These are phyloP conservation scores for Boechera divaricarpa DNA, from an alignment of 345 rosid species.

Conservation along the genomic window DNA sequence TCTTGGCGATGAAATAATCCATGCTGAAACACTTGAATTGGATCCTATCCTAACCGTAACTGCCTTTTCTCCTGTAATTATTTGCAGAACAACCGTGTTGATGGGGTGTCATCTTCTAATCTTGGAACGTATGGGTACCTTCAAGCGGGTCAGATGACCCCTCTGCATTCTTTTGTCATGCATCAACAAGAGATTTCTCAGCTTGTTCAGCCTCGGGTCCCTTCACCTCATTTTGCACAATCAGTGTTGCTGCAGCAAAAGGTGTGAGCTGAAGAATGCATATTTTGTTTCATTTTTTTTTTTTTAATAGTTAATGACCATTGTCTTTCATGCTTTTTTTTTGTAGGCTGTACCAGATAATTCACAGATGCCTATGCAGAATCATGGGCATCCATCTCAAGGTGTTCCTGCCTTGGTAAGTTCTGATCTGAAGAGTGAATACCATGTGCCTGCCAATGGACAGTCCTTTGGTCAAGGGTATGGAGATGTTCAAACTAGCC, in stretches of 20 bases:
- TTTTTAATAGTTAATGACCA: constrained; percentile 15
- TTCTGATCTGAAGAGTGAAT: constrained; percentile 62
- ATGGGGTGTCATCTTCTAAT: constrained; percentile 62
- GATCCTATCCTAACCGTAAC: background rate
- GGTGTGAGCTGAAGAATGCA: constrained; percentile 48
- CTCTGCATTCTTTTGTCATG: constrained; percentile 78
- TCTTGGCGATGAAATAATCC: background rate
- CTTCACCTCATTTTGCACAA: constrained; percentile 67
- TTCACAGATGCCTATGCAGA: constrained; percentile 55
- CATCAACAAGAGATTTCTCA: constrained; percentile 79
- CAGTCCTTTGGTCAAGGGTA: constrained; percentile 61
- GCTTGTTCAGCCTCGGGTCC: constrained; percentile 62
- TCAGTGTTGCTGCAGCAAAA: constrained; percentile 59
- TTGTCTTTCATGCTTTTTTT: background rate
- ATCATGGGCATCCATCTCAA: constrained; percentile 60
- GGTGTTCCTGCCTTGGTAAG: constrained; percentile 54
- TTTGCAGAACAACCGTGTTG: constrained; percentile 55
- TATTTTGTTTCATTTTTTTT: constrained; percentile 3
- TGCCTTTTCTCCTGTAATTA: constrained; percentile 5
- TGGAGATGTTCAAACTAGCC: constrained; percentile 57
- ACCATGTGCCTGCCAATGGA: constrained; percentile 61
- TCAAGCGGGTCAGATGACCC: constrained; percentile 77
- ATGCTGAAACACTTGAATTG: constrained; percentile 14
- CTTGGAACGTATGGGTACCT: constrained; percentile 69
- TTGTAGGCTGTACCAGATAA: constrained; percentile 62